Evolutionary conservation across 1,284 basidiomycete species (phyloP), one percentile per base, ranked within the genome.

Genomic region (Peniophora sp.): DNA sequence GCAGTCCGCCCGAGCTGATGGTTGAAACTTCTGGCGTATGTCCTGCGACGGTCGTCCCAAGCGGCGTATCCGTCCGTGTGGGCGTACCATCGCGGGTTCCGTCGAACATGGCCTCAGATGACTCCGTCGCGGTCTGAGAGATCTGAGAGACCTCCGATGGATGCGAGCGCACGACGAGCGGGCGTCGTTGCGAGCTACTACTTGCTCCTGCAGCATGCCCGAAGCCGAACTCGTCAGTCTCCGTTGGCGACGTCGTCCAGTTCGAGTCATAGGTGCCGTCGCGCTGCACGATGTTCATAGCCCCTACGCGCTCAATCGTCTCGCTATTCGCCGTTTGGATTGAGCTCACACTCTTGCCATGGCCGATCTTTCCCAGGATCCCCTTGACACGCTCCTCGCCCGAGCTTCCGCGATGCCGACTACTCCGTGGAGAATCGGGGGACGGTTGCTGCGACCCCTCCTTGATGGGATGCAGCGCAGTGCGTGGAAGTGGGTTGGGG

Each of bases 231-330:
- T 55, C 56, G 52, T 58, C 63, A 43, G 52, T 53, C 53, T 34
- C 35, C 38, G 23, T 41, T 49, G 45, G 47, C 54, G 16, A 16
- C 43, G 46, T 51, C 6, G 52, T 51, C 20, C 10, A 17, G 11
- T 56, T 53, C 50, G 67, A 68, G 48, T 73, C 73, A 22, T 73
- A 48, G 17, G 70, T 68, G 36, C 55, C 59, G 46, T 65, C 70
- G 50, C 82, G 70, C 63, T 85, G 81, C 24, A 80, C 73, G 47
- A 89, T 82, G 63, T 85, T 83, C 73, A 86, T 77, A 38, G 69
- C 77, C 3, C 75, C 83, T 59, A 88, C 74, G 53, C 72, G 70
- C 58, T 88, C 85, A 47, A 85, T 74, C 17, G 71, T 75, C 49
- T 77, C 81, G 20, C 85, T 81, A 62, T 89, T 75, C n/a, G 69